Evolutionary conservation across 768 basidiomycete species (phyloP).

Genomic region (Kwoniella europaea): DNA sequence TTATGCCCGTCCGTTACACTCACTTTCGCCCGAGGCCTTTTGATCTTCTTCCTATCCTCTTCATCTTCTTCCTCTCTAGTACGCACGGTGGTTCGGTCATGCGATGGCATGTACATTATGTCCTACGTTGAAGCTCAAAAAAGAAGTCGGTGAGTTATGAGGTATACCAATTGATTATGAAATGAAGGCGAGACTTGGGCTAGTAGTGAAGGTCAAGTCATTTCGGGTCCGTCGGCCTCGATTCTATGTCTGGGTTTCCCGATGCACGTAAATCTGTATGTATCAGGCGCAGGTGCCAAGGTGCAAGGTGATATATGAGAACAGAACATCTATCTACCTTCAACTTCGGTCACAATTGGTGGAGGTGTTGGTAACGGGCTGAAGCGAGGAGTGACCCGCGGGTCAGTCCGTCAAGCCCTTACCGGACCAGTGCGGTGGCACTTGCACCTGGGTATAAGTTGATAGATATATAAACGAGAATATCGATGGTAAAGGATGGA

Average conservation of each 20-base stretch:
- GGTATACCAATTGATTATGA: too few relatives aligned
- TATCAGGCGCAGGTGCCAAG: not conserved
- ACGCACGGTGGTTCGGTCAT: too few relatives aligned
- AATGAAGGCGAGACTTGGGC: too few relatives aligned
- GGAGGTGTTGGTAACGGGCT: not conserved
- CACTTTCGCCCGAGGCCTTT: slow-evolving; percentile 16
- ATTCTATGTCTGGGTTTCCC: too few relatives aligned
- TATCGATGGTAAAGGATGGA: not conserved
- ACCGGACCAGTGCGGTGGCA: slow-evolving; percentile 11
- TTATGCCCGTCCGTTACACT: not conserved
- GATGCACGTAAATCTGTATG: too few relatives aligned
- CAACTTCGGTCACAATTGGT: not conserved
- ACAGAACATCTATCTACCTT: not conserved
- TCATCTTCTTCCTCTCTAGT: not conserved
- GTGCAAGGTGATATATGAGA: slow-evolving; percentile 1
- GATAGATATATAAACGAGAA: not conserved
- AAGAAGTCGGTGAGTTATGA: too few relatives aligned
- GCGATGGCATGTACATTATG: not conserved
- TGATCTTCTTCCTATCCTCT: slow-evolving; percentile 15
- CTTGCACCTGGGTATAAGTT: not conserved
- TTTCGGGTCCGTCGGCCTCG: too few relatives aligned
- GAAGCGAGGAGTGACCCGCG: slow-evolving; percentile 4
- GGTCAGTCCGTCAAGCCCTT: not conserved
- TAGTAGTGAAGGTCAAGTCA: too few relatives aligned
- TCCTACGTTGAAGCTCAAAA: too few relatives aligned